These are phyloP conservation scores for Salvia rosmarinus DNA, from an alignment of 257 asterid species.

Conservation along the genomic window DNA sequence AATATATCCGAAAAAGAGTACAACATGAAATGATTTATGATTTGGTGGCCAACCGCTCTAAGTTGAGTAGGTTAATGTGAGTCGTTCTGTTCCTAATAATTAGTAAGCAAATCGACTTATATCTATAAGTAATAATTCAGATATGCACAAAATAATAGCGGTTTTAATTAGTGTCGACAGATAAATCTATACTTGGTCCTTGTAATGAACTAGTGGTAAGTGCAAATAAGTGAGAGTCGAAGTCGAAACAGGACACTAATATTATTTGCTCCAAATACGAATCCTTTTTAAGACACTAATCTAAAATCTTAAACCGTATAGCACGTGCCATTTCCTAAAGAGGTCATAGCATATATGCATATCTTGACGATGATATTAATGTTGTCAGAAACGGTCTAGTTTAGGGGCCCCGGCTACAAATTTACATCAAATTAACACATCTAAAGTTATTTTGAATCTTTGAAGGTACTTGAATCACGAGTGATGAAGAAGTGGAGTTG, in stretches of 20 bases:
- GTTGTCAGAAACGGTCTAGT: background rate
- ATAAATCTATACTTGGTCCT: background rate
- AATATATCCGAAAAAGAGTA: too few relatives aligned
- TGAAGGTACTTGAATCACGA: background rate
- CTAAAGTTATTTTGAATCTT: background rate
- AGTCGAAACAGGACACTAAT: background rate
- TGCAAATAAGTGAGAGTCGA: conserved; percentile 5
- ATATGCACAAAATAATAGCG: background rate
- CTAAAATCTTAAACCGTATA: background rate
- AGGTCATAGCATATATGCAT: background rate
- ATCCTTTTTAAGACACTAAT: background rate
- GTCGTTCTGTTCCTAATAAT: background rate
- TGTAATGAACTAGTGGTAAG: background rate
- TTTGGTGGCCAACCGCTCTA: conserved; percentile 23
- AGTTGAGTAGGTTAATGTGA: background rate
- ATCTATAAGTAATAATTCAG: background rate
- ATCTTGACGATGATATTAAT: background rate
- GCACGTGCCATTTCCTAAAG: background rate
- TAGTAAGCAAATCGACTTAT: background rate
- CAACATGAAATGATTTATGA: background rate
- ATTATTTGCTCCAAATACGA: conserved; percentile 1
- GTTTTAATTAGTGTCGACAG: background rate
- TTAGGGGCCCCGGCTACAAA: background rate
- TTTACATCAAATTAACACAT: background rate
- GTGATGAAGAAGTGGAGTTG: background rate